Percentiles rank a stretch among this genome's conserved stretches.
Evolutionary conservation across 768 basidiomycete species (phyloP).

Genomic region (Pleurotus salmoneostramineus): DNA sequence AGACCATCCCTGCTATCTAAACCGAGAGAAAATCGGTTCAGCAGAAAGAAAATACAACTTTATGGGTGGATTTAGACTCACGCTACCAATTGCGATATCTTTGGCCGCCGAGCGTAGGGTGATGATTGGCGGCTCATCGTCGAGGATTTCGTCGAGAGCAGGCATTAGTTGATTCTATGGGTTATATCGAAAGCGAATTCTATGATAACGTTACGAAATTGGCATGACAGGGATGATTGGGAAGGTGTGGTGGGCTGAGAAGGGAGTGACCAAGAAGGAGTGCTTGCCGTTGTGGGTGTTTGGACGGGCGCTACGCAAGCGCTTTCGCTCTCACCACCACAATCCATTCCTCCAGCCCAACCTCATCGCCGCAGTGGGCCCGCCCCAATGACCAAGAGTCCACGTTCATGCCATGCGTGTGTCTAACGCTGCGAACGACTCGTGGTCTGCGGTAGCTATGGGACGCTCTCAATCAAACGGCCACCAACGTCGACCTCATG

Average conservation of each 20-base stretch:
- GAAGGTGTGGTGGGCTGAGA: not conserved
- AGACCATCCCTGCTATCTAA: slow-evolving; percentile 81
- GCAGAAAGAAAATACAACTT: not conserved
- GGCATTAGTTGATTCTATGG: slow-evolving; percentile 2
- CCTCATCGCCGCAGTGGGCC: too few relatives aligned
- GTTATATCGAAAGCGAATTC: not conserved
- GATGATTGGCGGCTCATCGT: slow-evolving; percentile 14
- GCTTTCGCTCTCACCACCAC: too few relatives aligned
- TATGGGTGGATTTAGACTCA: slow-evolving; percentile 26
- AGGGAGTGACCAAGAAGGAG: not conserved
- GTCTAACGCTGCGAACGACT: too few relatives aligned
- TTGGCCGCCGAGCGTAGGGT: slow-evolving; percentile 27
- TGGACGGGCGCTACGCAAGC: too few relatives aligned
- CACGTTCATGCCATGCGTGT: too few relatives aligned
- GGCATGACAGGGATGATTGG: not conserved
- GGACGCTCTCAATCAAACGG: too few relatives aligned
- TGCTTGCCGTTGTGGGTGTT: not conserved
- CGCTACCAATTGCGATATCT: slow-evolving; percentile 57
- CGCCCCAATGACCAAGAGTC: too few relatives aligned
- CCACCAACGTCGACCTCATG: too few relatives aligned
- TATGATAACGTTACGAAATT: not conserved
- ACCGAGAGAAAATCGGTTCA: not conserved
- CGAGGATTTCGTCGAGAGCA: slow-evolving; percentile 9
- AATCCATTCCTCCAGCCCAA: too few relatives aligned
- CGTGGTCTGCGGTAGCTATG: too few relatives aligned